phyloP scores from a whole-genome alignment of 1,139 yeast genomes.

The Arxiozyma bovina region DNA sequence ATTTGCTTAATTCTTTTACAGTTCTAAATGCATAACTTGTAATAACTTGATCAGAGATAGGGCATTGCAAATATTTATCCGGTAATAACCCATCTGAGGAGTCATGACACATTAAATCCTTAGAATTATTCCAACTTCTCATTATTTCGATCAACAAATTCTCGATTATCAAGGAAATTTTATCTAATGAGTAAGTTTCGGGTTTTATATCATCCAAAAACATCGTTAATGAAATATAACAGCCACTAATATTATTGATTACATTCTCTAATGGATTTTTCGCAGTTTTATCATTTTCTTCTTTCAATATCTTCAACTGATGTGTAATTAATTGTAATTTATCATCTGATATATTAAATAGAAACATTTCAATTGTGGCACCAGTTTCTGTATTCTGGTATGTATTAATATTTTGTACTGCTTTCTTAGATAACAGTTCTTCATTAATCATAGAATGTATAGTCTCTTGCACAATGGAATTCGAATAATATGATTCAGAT shows the following conservation, averaged over 20 bases:
- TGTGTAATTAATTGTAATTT: constrained; percentile 21
- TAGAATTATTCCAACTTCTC: constrained; percentile 46
- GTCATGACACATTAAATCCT: constrained; percentile 53
- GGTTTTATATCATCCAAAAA: constrained; percentile 34
- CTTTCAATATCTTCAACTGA: constrained; percentile 33
- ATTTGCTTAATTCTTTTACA: constrained; percentile 61
- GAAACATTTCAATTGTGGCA: constrained; percentile 52
- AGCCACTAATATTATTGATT: constrained; percentile 54
- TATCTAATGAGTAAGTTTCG: neutral
- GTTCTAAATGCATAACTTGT: constrained; percentile 73
- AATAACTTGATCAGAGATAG: constrained; percentile 53
- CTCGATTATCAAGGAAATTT: constrained; percentile 14
- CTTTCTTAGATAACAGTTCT: constrained; percentile 31
- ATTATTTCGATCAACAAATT: constrained; percentile 23
- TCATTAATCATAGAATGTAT: constrained; percentile 9
- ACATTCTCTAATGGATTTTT: constrained; percentile 37
- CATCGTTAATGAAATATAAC: constrained; percentile 47
- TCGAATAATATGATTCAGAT: constrained; percentile 35
- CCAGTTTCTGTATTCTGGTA: constrained; percentile 81
- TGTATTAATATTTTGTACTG: constrained; percentile 43
- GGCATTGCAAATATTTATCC: constrained; percentile 32
- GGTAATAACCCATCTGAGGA: constrained; percentile 59
- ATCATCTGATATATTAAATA: constrained; percentile 29
- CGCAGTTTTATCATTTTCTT: constrained; percentile 26
- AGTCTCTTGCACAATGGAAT: constrained; percentile 16